Conservation (phyloP, 768 basidiomycete species). For the Chalciporus sphaerocephalus region DNA sequence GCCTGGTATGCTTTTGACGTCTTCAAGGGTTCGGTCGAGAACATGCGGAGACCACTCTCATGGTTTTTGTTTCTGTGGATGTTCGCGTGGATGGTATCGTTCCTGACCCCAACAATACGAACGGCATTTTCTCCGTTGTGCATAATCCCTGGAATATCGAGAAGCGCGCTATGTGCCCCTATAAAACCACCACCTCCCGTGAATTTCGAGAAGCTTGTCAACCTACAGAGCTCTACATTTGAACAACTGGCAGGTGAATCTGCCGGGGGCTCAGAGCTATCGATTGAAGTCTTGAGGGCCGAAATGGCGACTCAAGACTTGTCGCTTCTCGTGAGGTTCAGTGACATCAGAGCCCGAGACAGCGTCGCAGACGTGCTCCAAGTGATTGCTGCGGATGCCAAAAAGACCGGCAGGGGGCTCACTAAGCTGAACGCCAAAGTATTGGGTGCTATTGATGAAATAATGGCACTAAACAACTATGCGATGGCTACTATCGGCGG, state of each 20-base stretch:
- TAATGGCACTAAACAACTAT: conserved; percentile 71
- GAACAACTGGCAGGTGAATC: conserved; percentile 60
- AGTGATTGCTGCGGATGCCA: conserved; percentile 59
- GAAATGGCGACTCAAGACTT: conserved; percentile 75
- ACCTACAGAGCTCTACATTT: conserved; percentile 58
- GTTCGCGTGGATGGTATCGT: conserved; percentile 41
- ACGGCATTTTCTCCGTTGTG: conserved; percentile 55
- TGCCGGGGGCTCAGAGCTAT: conserved; percentile 53
- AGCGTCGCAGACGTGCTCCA: conserved; percentile 46
- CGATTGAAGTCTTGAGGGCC: conserved; percentile 68
- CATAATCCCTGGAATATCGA: conserved; percentile 55
- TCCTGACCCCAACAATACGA: conserved; percentile 42
- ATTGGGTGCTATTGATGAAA: conserved; percentile 68
- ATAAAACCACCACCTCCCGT: conserved; percentile 32
- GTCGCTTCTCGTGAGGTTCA: conserved; percentile 55
- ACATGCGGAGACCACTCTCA: conserved; percentile 54
- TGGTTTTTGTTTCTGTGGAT: conserved; percentile 50
- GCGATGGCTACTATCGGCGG: conserved; percentile 55
- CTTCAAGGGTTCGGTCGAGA: conserved; percentile 40
- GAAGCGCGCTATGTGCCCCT: conserved; percentile 39
- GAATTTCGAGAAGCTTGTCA: conserved; percentile 58
- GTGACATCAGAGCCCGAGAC: conserved; percentile 60
- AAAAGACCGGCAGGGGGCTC: conserved; percentile 53
- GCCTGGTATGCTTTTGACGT: conserved; percentile 46
- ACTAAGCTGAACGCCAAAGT: conserved; percentile 62